Percentiles rank a stretch among this genome's conserved stretches.
Evolutionary conservation across 345 rosid genomes (phyloP).

Genomic region (Camelina sativa): DNA sequence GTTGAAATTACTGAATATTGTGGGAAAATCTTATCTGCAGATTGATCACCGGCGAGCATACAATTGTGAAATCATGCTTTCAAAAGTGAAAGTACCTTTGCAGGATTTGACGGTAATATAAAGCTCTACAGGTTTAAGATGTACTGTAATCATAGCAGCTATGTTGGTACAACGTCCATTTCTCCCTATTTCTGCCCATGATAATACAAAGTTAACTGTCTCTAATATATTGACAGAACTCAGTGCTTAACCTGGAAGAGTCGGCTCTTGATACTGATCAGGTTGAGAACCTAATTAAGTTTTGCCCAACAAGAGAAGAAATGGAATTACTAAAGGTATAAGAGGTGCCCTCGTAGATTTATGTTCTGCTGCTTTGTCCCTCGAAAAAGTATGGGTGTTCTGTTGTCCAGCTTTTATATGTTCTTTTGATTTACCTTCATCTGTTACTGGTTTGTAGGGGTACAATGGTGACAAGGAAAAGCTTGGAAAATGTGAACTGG

Average conservation of each 20-base stretch:
- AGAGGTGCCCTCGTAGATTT: not conserved
- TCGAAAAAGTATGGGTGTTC: conserved; percentile 2
- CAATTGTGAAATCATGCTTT: conserved; percentile 98
- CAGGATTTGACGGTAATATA: conserved; percentile 78
- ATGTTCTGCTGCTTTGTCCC: conserved; percentile 1
- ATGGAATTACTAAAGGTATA: conserved; percentile 84
- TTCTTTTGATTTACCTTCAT: conserved; percentile 23
- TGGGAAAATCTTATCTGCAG: conserved; percentile 49
- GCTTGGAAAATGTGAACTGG: conserved; percentile 95
- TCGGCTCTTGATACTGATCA: conserved; percentile 83
- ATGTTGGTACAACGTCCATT: conserved; percentile 3
- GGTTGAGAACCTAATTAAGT: conserved; percentile 88
- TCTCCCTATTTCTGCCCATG: not conserved
- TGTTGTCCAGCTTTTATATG: conserved; percentile 26
- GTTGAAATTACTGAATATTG: conserved; percentile 23
- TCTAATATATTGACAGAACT: conserved; percentile 55
- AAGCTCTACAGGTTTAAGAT: conserved; percentile 24
- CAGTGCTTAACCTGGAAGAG: conserved; percentile 81
- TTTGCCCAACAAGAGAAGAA: conserved; percentile 94
- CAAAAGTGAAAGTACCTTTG: conserved; percentile 92
- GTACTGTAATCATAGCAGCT: conserved; percentile 27
- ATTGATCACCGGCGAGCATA: conserved; percentile 95
- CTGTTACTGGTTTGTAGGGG: conserved; percentile 55
- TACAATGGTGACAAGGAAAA: conserved; percentile 83
- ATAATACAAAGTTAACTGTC: conserved; percentile 15